Percentiles rank a stretch among this genome's conserved stretches.
Conservation (phyloP, 108 stramenopile genomes). For the Aurantiochytrium sp. region DNA sequence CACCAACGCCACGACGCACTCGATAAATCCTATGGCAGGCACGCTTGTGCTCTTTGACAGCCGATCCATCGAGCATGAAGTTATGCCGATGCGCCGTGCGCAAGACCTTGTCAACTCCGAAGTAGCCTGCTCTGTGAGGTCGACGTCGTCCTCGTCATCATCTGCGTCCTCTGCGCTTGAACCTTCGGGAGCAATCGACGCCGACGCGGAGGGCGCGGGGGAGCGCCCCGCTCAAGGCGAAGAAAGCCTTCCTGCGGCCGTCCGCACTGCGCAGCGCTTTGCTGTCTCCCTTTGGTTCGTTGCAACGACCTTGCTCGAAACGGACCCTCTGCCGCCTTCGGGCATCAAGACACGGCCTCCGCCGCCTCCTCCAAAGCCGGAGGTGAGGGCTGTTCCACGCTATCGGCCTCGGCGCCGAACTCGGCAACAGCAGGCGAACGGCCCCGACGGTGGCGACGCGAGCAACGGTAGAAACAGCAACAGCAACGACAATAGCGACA, state of each 20-base stretch:
- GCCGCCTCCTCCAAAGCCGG: neutral
- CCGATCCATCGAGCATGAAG: neutral
- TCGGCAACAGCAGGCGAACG: no score
- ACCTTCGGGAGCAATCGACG: no score
- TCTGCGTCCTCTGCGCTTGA: no score
- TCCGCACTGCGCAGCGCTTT: neutral
- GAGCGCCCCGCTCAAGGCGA: no score
- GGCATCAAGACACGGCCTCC: neutral
- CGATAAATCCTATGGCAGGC: neutral
- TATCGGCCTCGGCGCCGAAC: no score
- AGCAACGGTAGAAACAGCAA: no score
- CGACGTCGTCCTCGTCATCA: no score
- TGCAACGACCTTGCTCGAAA: neutral
- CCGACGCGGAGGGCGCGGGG: no score
- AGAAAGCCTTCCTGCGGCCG: neutral
- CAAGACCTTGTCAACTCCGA: neutral
- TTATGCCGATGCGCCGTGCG: neutral
- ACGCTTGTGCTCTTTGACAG: conserved; percentile 7
- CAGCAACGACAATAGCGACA: no score
- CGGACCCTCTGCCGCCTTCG: neutral
- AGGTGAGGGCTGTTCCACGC: no score
- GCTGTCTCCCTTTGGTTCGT: neutral
- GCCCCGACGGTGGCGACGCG: no score
- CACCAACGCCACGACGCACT: neutral
- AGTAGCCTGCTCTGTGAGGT: neutral